Evolutionary conservation across 169 alveolate genomes (phyloP).

Genomic region (Plasmodium relictum): DNA sequence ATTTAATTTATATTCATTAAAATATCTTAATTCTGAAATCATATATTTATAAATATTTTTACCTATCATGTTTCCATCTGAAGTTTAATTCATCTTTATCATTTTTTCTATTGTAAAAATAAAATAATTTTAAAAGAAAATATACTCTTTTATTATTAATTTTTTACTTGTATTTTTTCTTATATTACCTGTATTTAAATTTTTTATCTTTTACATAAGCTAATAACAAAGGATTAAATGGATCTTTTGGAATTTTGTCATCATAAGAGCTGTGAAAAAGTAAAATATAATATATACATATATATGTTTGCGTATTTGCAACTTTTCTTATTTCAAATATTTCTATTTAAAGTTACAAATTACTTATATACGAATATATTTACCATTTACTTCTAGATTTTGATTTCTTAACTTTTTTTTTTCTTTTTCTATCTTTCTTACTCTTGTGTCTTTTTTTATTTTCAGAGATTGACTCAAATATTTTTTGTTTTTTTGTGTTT

Average conservation of each 20-base stretch:
- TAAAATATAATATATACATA: not conserved
- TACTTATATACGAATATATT: not conserved
- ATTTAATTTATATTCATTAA: too few relatives aligned
- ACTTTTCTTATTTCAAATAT: not conserved
- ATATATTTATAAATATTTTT: too few relatives aligned
- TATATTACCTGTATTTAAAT: slow-evolving; percentile 14
- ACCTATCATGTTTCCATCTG: slow-evolving; percentile 75
- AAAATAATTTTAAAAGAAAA: not conserved
- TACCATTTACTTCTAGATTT: slow-evolving; percentile 35
- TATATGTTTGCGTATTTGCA: not conserved
- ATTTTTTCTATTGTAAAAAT: slow-evolving; percentile 11
- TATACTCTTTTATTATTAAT: not conserved
- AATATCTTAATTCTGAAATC: too few relatives aligned
- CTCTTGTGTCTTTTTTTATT: slow-evolving; percentile 44
- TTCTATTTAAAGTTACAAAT: not conserved
- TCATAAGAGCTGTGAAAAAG: slow-evolving; percentile 15
- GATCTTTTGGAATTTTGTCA: slow-evolving; percentile 73
- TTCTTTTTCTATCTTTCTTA: slow-evolving; percentile 21
- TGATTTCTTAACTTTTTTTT: slow-evolving; percentile 34
- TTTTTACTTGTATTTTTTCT: not conserved
- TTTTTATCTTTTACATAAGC: slow-evolving; percentile 63
- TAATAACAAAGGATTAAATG: slow-evolving; percentile 66
- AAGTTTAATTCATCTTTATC: slow-evolving; percentile 2
- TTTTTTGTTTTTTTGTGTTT: not conserved
- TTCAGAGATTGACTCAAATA: not conserved